A percentile compares a stretch with the other conserved stretches of the same genome.
Conservation (phyloP, 495 filamentous ascomycete species). For the Thermothielavioides terrestris region DNA sequence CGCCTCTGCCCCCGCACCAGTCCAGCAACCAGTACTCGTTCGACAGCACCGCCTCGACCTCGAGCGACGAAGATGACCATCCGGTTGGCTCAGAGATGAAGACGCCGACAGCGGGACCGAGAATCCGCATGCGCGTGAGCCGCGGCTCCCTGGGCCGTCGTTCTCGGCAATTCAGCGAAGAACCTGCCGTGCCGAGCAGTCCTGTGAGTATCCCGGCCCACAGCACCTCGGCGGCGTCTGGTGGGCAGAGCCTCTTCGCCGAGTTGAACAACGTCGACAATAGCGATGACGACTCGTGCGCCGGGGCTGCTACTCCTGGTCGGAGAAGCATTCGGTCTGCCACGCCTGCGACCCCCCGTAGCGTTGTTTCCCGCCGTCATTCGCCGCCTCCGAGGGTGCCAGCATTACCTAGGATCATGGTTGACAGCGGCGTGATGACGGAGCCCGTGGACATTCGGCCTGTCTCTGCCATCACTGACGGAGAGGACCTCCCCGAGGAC, state of each 20-base stretch:
- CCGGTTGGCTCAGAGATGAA: conserved; percentile 32
- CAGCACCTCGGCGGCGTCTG: conserved; percentile 41
- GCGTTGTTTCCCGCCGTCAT: conserved; percentile 25
- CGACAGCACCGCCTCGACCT: conserved; percentile 84
- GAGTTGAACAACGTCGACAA: conserved; percentile 72
- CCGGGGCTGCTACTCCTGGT: conserved; percentile 33
- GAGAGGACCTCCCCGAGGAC: not conserved
- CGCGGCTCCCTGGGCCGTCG: conserved; percentile 50
- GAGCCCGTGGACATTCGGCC: conserved; percentile 48
- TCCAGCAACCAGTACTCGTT: conserved; percentile 54
- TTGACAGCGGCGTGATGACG: conserved; percentile 83
- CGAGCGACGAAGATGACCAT: conserved; percentile 67
- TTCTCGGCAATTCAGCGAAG: conserved; percentile 58
- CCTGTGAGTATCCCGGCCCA: conserved; percentile 46
- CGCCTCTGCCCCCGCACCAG: conserved; percentile 24
- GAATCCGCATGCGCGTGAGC: conserved; percentile 60
- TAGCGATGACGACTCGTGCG: conserved; percentile 52
- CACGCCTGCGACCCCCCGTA: conserved; percentile 28
- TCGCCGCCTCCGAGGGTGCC: conserved; percentile 48
- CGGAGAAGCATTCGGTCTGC: conserved; percentile 37
- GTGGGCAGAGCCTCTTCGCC: conserved; percentile 72
- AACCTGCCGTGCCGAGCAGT: conserved; percentile 41
- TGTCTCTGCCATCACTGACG: not conserved
- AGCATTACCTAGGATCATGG: conserved; percentile 51
- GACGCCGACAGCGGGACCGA: conserved; percentile 53